Base-by-base conservation (phyloP, 768 basidiomycete species). In the Polyporus arcularius region DNA sequence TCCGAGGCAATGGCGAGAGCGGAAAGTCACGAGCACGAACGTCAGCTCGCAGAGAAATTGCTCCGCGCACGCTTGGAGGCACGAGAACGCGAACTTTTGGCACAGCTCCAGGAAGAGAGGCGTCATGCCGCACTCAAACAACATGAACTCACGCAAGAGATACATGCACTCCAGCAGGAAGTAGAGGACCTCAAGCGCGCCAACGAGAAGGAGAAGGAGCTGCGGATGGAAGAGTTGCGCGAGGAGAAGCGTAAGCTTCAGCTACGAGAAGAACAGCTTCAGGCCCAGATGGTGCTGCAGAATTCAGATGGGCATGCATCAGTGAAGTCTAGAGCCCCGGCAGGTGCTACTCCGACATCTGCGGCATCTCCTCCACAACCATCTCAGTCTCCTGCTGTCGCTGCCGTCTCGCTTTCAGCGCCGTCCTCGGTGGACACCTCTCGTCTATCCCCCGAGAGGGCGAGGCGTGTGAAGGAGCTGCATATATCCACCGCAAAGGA, bases 51-150 rank as follows among this genome's bases (percentile, higher is more conserved):
- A 15, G 41, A 58, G 10, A 16, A 9, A 1, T 16, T 31, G 15
- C 10, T 55, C 21, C 53, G 38, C 32, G 18, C 28, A 26, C 55
- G 55, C n/a, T 10, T 62, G 65, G 38, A 61, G 59, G 53, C 59
- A 55, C 6, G 58, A 60, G 26, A 55, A 35, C 47, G 58, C 48
- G n/a, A 46, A 39, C 35, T 59, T 46, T 3, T 48, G 26, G 50
- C 55, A 61, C 26, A 58, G 62, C 39, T 62, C 12, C 52, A 43
- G 30, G 39, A 48, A 32, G 40, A 42, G 40, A 42, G 55, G 46
- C 61, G 53, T 4, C 6, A 14, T 9, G 53, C 53, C 16, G 26
- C 39, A 9, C 38, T 42, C 14, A 56, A 54, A 35, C 53, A 49
- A 16, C n/a, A 43, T 7, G 47, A 42, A n/a, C 61, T 57, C 1